Evolutionary conservation across 2,329 filamentous ascomycete species (phyloP), one percentile per base, ranked within the genome.

Genomic region (Thielaviopsis euricoi): DNA sequence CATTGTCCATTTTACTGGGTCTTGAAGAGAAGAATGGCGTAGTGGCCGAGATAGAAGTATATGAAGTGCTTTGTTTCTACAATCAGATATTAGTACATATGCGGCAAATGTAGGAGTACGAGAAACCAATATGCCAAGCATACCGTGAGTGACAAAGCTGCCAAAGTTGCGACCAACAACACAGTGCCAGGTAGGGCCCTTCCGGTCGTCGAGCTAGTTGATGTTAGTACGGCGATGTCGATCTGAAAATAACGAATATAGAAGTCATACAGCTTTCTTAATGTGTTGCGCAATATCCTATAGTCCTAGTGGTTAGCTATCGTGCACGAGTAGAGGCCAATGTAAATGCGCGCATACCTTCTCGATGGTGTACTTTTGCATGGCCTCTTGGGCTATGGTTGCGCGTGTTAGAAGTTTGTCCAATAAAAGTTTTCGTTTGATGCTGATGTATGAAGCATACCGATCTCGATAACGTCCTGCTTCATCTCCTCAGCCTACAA

Each of bases 41-140:
- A 96, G 78, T 97, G 93, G 57, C 93, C 93, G 61, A 98, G 86
- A 76, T 98, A 98, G 77, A 98, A 98, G 77, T 98, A 98, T 71
- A 98, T 96, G 77, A 98, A 98, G 74, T 98, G 93, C 76, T 97
- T 97, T 26, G 93, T 97, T 73, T 97, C 93, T 96, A 74, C 43
- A 43, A 37, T 29, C n/a, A 15, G 9, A 21, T 6, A 40, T 55
- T 55, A 56, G 46, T 23, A 40, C 12, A 9, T 2, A 10, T 6
- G 10, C 5, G 15, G 12, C 12, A 9, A 23, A 10, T 6, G 10
- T 2, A n/a, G 12, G 9, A 7, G 17, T 3, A 49, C 15, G 25
- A 21, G 10, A 29, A 37, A n/a, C 33, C 19, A 7, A 26, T 1
- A 13, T 40, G 53, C 54, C 52, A 19, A 25, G 65, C 80, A 61